Evolutionary conservation across 176 grass and related monocot species (phyloP), one percentile per base, ranked within the genome.

Genomic region (Canna indica): DNA sequence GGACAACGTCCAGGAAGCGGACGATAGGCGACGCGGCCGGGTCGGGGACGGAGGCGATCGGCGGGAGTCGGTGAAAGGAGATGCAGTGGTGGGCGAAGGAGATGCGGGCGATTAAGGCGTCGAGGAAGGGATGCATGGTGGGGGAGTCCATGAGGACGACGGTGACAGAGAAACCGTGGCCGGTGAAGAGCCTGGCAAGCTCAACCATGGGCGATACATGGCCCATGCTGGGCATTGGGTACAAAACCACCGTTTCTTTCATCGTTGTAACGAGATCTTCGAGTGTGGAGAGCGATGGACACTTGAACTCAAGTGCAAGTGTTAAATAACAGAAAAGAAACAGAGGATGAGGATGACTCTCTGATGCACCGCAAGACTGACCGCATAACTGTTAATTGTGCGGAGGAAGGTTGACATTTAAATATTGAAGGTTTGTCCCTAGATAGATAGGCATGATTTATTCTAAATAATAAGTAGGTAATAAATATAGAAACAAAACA

Each of bases 161-260:
- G 77, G 36, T 70, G 34, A 81, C 85, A 18, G 61, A n/a, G 60
- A 78, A 31, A 44, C 70, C 81, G 63, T 59, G 77, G 63, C 34
- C 58, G 59, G 75, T 24, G 39, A 84, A 78, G 27, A 77, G 28
- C 64, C 78, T 81, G 68, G 81, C 77, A 25, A 84, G 74, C 63
- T 78, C 65, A 1, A 88, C 12, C 81, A 84, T 81, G 22, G 78
- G 71, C 36, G 45, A 32, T 11, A 84, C 78, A 70, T 84, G 86
- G 22, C 86, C 82, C 31, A 79, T 42, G n/a, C 82, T 75, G 22
- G 67, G 18, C 24, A 39, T 68, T 0, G 75, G 41, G 54, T 76
- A 88, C 36, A 88, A 38, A 33, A 88, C 78, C 25, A 88, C 57
- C 5, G 32, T 79, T 6, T 75, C 70, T 35, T 47, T 50, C 81